phyloP scores from a whole-genome alignment of 2,329 filamentous ascomycete genomes.

The Neoscytalidium dimidiatum region DNA sequence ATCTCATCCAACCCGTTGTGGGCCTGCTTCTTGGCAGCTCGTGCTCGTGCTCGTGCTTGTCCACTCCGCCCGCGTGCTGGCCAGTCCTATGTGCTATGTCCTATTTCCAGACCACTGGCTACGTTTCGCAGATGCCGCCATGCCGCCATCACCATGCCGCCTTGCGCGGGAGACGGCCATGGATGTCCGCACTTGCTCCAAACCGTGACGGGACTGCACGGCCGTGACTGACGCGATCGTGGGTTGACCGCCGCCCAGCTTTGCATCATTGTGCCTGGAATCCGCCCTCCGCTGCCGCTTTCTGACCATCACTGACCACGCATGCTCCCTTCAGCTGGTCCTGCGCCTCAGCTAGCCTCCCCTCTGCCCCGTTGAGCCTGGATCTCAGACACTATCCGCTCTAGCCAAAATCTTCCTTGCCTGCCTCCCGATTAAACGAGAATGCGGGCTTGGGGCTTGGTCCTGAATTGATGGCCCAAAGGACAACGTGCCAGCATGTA shows the following conservation, averaged over 20 bases:
- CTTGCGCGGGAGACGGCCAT: background rate
- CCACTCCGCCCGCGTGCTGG: background rate
- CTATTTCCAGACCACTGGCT: background rate
- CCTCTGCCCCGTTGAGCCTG: constrained; percentile 4
- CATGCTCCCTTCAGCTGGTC: background rate
- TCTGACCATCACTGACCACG: background rate
- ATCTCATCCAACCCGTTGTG: background rate
- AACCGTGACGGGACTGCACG: background rate
- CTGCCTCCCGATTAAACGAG: background rate
- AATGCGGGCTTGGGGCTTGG: background rate
- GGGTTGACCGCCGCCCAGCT: background rate
- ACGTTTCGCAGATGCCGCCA: background rate
- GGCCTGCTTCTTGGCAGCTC: background rate
- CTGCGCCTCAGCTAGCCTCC: background rate
- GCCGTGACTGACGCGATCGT: constrained; percentile 12
- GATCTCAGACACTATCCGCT: background rate
- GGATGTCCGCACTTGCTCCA: background rate
- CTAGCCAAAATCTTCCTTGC: background rate
- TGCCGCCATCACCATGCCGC: no score
- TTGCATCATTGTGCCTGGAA: constrained; percentile 10
- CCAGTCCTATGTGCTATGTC: no score
- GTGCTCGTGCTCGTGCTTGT: background rate
- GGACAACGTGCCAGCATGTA: background rate
- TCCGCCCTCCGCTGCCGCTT: no score
- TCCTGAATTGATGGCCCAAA: background rate